Evolutionary conservation across 2,329 filamentous ascomycete genomes (phyloP).

Genomic region (Botrytis squamosa): DNA sequence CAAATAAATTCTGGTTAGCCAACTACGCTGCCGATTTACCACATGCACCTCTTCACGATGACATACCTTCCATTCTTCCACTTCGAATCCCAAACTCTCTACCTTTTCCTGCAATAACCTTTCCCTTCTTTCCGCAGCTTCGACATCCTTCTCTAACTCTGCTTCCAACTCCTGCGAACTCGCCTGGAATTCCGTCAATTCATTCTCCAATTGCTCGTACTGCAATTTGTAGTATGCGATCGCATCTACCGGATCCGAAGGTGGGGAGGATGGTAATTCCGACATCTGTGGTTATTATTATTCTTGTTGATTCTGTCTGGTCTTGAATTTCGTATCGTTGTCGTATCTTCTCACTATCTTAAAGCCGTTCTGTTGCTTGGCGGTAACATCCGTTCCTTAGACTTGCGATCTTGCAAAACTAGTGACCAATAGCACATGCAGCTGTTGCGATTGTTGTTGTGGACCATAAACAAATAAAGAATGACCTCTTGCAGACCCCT

Average conservation of each 20-base stretch:
- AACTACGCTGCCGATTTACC: conserved; percentile 16
- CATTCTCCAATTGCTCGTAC: conserved; percentile 87
- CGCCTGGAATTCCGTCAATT: conserved; percentile 89
- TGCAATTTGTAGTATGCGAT: conserved; percentile 94
- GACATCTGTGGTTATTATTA: conserved; percentile 33
- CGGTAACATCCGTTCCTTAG: conserved; percentile 21
- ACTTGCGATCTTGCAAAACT: conserved; percentile 4
- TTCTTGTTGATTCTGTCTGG: conserved; percentile 19
- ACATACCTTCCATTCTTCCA: conserved; percentile 96
- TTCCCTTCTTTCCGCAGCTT: conserved; percentile 92
- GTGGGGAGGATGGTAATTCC: conserved; percentile 63
- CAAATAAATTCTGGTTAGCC: conserved; percentile 28
- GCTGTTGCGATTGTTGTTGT: conserved; percentile 9
- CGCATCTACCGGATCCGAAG: conserved; percentile 66
- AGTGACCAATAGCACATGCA: neutral
- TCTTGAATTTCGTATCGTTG: conserved; percentile 14
- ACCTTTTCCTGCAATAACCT: conserved; percentile 81
- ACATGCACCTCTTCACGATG: conserved; percentile 16
- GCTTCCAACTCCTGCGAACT: conserved; percentile 92
- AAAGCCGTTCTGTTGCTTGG: conserved; percentile 14
- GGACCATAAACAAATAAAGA: conserved; percentile 15
- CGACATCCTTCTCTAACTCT: conserved; percentile 93
- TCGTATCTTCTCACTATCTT: conserved; percentile 21
- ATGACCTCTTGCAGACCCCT: neutral
- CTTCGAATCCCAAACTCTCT: conserved; percentile 80